Conservation (phyloP, 805 yeast species). For the Candida morakotiae region DNA sequence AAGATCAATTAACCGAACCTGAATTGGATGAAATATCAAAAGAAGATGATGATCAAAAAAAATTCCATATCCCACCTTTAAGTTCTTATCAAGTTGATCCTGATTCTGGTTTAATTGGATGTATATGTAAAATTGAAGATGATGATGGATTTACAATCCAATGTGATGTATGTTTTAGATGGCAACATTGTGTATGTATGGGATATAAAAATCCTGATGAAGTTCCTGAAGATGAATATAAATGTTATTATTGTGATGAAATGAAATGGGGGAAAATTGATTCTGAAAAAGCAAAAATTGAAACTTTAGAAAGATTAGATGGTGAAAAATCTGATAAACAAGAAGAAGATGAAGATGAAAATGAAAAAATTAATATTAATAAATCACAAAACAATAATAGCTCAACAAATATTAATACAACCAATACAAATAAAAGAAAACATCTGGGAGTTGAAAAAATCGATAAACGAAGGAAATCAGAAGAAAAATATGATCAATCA, state of each 20-base stretch:
- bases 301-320: conserved; percentile 29
- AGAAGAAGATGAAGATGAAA: background rate
- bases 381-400: background rate
- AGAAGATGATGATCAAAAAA: conserved; percentile 5
- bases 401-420: conserved; percentile 2
- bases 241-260: conserved; percentile 71
- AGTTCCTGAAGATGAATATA: conserved; percentile 74
- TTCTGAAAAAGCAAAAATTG: conserved; percentile 26
- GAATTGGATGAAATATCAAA: conserved; percentile 20
- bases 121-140: conserved; percentile 81
- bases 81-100: conserved; percentile 63
- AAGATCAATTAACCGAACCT: conserved; percentile 10
- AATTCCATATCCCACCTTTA: conserved; percentile 25
- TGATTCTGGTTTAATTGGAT: conserved; percentile 82
- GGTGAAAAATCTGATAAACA: conserved; percentile 10
- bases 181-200: conserved; percentile 96
- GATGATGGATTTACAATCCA: conserved; percentile 95
- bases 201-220: conserved; percentile 65
- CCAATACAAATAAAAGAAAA: conserved; percentile 13
- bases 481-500: conserved; percentile 3
- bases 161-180: conserved; percentile 86
- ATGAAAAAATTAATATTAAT: background rate
- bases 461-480: conserved; percentile 10
- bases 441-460: conserved; percentile 15
- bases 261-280: conserved; percentile 41